Evolutionary conservation across 139 green algal species (phyloP), one percentile per base, ranked within the genome.

Genomic region (Coelastrella sp.): DNA sequence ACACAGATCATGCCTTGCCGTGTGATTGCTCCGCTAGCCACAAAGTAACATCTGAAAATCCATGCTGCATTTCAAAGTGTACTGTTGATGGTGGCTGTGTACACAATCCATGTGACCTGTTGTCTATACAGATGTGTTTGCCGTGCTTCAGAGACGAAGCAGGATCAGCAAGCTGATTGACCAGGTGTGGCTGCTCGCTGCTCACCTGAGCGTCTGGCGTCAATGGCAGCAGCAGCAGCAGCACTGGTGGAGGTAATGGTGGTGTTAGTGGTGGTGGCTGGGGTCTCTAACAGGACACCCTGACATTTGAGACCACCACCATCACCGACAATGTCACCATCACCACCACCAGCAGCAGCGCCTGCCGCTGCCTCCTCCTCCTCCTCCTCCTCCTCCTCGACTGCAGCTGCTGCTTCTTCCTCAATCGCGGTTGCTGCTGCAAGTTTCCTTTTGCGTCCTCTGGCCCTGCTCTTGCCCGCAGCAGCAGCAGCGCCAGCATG

Each of bases 181-280:
- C 3, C 35, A 49, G 35, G 35, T 49, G 35, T 49, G 35, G 35
- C 35, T 49, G 35, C 1, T 49, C 35, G 35, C 35, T 49, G 35
- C 35, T 49, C 35, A 49, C 35, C 35, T 49, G 20, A 22, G 20
- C 7, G 12, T 78, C 22, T 35, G 22, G 0, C 7, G 7, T 78
- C 35, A 24, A 17, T 56, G 72, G 27, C 74, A 80, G 24, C 74
- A 58, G 74, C 74, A 80, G 74, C 74, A 80, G 74, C 74, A 80
- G 74, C 7, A 27, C 4, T 19, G 19, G 7, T 17, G 22, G 35
- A 25, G 10, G 35, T 49, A 3, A 3, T 49, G 35, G 35, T 49
- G 35, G 35, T 49, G 35, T 49, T 49, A 49, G 35, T 49, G 35
- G 35, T 49, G 35, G 35, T 49, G 35, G 35, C 35, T 49, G 35